Evolutionary conservation across 1,284 basidiomycete species (phyloP), one percentile per base, ranked within the genome.

Genomic region (Hemileia vastatrix): DNA sequence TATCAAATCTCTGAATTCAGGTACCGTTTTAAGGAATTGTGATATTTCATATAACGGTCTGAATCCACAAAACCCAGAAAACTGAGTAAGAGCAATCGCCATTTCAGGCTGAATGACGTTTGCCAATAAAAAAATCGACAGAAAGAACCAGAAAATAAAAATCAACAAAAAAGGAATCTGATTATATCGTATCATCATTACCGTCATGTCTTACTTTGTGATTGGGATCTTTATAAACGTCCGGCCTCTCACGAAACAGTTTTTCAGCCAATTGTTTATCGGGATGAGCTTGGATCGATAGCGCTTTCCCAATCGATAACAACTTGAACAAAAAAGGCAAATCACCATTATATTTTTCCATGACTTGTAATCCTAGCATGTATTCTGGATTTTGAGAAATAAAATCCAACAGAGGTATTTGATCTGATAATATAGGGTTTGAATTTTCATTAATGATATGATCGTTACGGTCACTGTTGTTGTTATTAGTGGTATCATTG

Each of bases 231-330:
- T 91, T 94, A 79, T 96, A 96, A 63, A 95, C 81, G 54, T 89
- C 82, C 0, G 91, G 90, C 64, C 84, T 81, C 69, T 84, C 81
- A 13, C 78, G 79, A 73, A 91, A 86, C 53, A 98, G 78, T 67
- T 78, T 79, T 78, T 88, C 82, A 0, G 91, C 94, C 15, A 90
- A 86, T 70, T 78, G 73, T 81, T 96, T 96, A 79, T 97, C 88
- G 4, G 95, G 95, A 77, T 99, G 95, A 4, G 90, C 90, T 78
- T 99, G 94, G 62, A 99, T 95, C 71, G 89, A 93, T 64, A 99
- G 80, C 1, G 94, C 92, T 76, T 95, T 96, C 70, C 86, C 83
- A 68, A 98, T 94, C 15, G 88, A 87, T 44, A 99, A 83, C 15
- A 94, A 85, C 76, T 96, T 95, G 82, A 95, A 90, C 60, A 96